Evolutionary conservation across 768 basidiomycete genomes (phyloP).

Genomic region (Termitomyces sp.): DNA sequence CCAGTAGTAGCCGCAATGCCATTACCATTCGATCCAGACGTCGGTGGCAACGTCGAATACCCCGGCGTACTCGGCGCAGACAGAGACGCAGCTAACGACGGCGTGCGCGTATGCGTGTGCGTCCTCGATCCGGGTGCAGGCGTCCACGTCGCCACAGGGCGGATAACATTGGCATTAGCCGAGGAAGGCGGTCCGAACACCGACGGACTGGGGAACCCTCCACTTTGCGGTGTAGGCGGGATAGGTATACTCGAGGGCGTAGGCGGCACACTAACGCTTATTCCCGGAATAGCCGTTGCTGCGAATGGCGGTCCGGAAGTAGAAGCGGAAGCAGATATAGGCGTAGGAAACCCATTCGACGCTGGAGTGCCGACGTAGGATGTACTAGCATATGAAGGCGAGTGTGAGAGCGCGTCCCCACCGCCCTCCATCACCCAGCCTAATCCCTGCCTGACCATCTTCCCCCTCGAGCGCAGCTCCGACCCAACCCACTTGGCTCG

Average conservation of each 20-base stretch:
- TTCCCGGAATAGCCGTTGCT: background rate
- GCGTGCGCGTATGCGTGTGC: background rate
- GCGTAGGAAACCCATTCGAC: constrained; percentile 21
- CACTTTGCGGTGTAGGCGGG: constrained; percentile 3
- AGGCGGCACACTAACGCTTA: background rate
- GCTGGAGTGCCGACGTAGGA: constrained; percentile 30
- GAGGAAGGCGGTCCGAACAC: constrained; percentile 9
- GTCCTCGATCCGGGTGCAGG: constrained; percentile 6
- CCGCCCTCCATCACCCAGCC: constrained; percentile 57
- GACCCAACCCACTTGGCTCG: constrained; percentile 67
- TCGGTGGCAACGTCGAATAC: constrained; percentile 28
- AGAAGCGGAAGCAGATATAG: constrained; percentile 13
- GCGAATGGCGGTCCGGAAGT: constrained; percentile 14
- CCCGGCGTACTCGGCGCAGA: constrained; percentile 23
- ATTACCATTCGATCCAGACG: constrained; percentile 25
- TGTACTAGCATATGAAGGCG: constrained; percentile 29
- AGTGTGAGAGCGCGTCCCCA: constrained; percentile 3
- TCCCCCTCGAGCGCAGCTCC: constrained; percentile 54
- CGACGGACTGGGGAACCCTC: constrained; percentile 9
- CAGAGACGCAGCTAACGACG: background rate
- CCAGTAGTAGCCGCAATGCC: constrained; percentile 20
- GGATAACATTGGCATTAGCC: constrained; percentile 8
- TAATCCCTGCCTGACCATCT: constrained; percentile 50
- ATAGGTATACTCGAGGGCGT: constrained; percentile 2
- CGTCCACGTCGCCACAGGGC: constrained; percentile 13